Conservation (phyloP, 2,329 filamentous ascomycete species). For the Venturia aucupariae region DNA sequence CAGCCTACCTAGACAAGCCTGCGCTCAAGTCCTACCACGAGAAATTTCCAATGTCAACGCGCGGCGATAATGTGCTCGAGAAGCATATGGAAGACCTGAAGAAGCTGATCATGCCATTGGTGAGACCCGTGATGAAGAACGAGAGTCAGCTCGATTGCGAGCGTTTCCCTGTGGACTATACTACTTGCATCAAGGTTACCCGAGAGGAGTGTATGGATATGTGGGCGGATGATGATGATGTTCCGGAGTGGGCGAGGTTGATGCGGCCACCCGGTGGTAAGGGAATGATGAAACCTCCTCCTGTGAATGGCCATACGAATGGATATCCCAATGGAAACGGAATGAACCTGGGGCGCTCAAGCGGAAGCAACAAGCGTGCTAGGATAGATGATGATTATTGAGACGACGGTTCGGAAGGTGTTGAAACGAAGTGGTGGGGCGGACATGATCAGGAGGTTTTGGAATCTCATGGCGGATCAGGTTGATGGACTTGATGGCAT, state of each 20-base stretch:
- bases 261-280: not conserved
- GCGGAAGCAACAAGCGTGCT: not conserved
- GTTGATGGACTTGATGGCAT: not conserved
- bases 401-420: not conserved
- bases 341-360: not conserved
- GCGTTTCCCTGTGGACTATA: constrained; percentile 30
- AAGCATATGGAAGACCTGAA: constrained; percentile 34
- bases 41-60: constrained; percentile 35
- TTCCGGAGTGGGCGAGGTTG: not conserved
- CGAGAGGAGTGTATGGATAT: constrained; percentile 9
- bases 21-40: constrained; percentile 31
- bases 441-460: not conserved
- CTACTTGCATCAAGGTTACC: constrained; percentile 37
- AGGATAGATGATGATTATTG: not conserved
- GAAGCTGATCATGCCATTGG: constrained; percentile 27
- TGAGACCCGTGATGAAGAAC: constrained; percentile 28
- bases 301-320: not conserved
- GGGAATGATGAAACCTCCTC: not conserved
- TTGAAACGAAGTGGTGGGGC: not conserved
- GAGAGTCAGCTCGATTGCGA: constrained; percentile 31
- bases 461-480: not conserved
- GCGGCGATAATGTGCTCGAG: constrained; percentile 34
- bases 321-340: not conserved
- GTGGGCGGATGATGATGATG: constrained; percentile 6
- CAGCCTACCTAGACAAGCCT: constrained; percentile 34